Percentiles rank a stretch among this genome's conserved stretches.
Conservation (phyloP, 2,329 filamentous ascomycete genomes). For the Trichoderma semiorbis region DNA sequence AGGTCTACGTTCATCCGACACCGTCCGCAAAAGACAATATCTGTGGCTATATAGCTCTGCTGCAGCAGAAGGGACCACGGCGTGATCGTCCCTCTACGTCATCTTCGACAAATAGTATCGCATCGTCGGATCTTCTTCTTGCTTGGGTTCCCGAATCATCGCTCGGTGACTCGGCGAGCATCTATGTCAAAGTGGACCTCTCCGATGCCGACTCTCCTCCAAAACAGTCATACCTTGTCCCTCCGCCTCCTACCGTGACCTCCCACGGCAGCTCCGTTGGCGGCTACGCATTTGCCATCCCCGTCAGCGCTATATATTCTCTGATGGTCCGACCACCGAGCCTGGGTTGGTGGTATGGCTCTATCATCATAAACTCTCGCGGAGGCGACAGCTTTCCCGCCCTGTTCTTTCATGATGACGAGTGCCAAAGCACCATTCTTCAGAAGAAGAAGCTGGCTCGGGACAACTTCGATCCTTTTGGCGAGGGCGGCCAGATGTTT, state of each 20-base stretch:
- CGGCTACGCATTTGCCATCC: conserved; percentile 86
- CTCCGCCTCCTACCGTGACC: conserved; percentile 82
- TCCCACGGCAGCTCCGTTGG: conserved; percentile 68
- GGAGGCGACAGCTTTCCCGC: conserved; percentile 92
- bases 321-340: conserved; percentile 87
- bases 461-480: conserved; percentile 88
- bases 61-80: conserved; percentile 73
- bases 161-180: conserved; percentile 78
- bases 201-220: conserved; percentile 77
- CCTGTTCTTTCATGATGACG: conserved; percentile 94
- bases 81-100: conserved; percentile 38
- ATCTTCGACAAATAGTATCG: conserved; percentile 36
- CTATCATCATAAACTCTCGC: conserved; percentile 85
- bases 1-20: conserved; percentile 95
- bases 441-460: conserved; percentile 83
- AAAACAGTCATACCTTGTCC: conserved; percentile 84
- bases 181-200: conserved; percentile 94
- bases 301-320: conserved; percentile 85
- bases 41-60: conserved; percentile 82
- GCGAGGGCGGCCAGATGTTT: conserved; percentile 80
- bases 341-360: conserved; percentile 97
- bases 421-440: conserved; percentile 91
- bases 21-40: conserved; percentile 95
- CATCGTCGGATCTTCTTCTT: conserved; percentile 73
- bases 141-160: conserved; percentile 91